phyloP scores from a whole-genome alignment of 768 basidiomycete species.

The Xerocomellus dryophilus region DNA sequence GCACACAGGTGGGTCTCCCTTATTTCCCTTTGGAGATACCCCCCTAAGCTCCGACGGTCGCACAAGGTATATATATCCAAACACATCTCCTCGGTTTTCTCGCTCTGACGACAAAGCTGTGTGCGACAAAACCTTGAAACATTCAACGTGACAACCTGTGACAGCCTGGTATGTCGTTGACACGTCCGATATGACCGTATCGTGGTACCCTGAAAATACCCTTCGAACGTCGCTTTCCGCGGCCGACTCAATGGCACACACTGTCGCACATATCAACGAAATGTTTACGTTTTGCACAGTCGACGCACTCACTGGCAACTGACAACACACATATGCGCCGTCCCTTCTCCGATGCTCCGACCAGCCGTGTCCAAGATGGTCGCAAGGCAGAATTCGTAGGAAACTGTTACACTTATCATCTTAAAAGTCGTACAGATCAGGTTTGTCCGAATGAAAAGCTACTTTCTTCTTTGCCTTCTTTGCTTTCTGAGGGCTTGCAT shows the following conservation, averaged over 20 bases:
- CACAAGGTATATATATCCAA: background rate
- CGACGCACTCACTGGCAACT: background rate
- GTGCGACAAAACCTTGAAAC: slow-evolving; percentile 19
- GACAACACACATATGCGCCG: background rate
- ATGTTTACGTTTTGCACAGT: background rate
- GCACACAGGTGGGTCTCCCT: background rate
- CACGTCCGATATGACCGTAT: slow-evolving; percentile 12
- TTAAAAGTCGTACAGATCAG: slow-evolving; percentile 76
- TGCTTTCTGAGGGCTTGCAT: slow-evolving; percentile 17
- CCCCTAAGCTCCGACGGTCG: background rate
- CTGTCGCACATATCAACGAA: background rate
- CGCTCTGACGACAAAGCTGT: slow-evolving; percentile 12
- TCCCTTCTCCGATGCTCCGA: background rate
- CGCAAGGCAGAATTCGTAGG: background rate
- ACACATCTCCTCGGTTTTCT: slow-evolving; percentile 18
- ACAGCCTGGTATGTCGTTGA: slow-evolving; percentile 1
- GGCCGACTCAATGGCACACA: background rate
- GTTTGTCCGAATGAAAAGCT: slow-evolving; percentile 62
- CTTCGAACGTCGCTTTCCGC: background rate
- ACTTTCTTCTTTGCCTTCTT: slow-evolving; percentile 65
- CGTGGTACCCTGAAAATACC: background rate
- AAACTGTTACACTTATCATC: background rate
- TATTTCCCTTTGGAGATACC: background rate
- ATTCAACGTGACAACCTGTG: slow-evolving; percentile 3
- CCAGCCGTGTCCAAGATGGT: no score